Base-by-base conservation (phyloP, 345 rosid genomes). In the Aquilaria malaccensis region DNA sequence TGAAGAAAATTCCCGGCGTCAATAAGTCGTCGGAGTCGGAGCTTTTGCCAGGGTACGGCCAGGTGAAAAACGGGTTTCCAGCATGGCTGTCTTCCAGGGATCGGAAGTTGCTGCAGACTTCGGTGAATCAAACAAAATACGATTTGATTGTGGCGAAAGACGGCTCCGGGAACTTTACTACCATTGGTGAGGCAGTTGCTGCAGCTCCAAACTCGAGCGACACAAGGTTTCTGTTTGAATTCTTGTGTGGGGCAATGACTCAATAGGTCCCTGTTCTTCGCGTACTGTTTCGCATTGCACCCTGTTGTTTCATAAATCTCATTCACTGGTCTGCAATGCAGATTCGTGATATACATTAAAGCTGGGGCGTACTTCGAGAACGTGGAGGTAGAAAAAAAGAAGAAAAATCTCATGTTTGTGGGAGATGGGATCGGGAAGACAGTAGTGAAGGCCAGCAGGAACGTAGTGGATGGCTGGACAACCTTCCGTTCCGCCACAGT, bases 161-260 rank as follows among this genome's bases (percentile, higher is more conserved):
- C 58, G 95, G 95, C 46, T 73, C 83, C 4, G 93, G 91, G 50
- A 68, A 89, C 68, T 89, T 78, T 76, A 78, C 74, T 15, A 88
- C 81, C 50, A 73, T 91, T 29, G 57, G 58, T 12, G 85, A 76
- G 10, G 98, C 98, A 1, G 79, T 86, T 52, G 83, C 77, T 0
- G 87, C 87, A 10, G 90, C 96, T 68, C 92, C 96, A 1, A 84
- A 83, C 70, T 69, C 75, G 33, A 86, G 92, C 74, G 50, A 63
- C 37, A 77, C 88, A n/a, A 86, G 96, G 97, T 81, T 48, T 10
- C 1, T 37, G 43, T 37, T 37, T 37, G 7, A 37, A 37, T 37
- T 37, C 7, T 37, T 37, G 5, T 37, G 7, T 37, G 43, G 4
- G 43, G 7, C 7, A 37, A 37, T 37, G 43, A 37, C 43, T 5